Evolutionary conservation across 495 filamentous ascomycete genomes (phyloP).

Genomic region (Penicillium turbatum): DNA sequence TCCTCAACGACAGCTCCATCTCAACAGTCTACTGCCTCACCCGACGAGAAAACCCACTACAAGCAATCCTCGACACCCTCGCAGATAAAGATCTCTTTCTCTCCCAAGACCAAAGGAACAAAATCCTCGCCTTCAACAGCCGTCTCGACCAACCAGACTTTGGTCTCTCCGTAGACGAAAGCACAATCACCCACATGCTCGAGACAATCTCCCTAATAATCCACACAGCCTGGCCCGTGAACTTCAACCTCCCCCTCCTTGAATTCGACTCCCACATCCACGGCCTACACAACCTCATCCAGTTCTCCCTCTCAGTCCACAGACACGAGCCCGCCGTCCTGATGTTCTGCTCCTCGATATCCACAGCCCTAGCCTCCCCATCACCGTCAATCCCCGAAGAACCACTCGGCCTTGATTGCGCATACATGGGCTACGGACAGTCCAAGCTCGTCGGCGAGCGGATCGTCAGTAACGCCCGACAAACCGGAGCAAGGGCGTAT

Average conservation of each 20-base stretch:
- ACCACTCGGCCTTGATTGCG: constrained; percentile 34
- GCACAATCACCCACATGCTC: constrained; percentile 32
- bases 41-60: constrained; percentile 28
- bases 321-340: constrained; percentile 41
- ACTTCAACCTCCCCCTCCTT: constrained; percentile 47
- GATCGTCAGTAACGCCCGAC: constrained; percentile 40
- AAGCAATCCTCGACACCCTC: constrained; percentile 33
- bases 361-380: constrained; percentile 38
- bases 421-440: constrained; percentile 54
- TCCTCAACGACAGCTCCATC: constrained; percentile 43
- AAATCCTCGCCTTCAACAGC: constrained; percentile 39
- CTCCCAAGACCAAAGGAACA: constrained; percentile 20
- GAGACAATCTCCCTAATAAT: constrained; percentile 46
- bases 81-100: constrained; percentile 29
- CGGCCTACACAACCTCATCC: constrained; percentile 50
- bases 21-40: constrained; percentile 51
- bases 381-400: constrained; percentile 38
- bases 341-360: constrained; percentile 51
- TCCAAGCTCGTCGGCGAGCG: constrained; percentile 56
- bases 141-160: constrained; percentile 39
- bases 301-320: constrained; percentile 47
- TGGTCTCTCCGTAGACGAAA: constrained; percentile 30
- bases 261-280: constrained; percentile 45
- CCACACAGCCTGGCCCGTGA: constrained; percentile 56
- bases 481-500: constrained; percentile 33